Base-by-base conservation (phyloP, 2,329 filamentous ascomycete genomes). In the Ophidiomyces ophidiicola region DNA sequence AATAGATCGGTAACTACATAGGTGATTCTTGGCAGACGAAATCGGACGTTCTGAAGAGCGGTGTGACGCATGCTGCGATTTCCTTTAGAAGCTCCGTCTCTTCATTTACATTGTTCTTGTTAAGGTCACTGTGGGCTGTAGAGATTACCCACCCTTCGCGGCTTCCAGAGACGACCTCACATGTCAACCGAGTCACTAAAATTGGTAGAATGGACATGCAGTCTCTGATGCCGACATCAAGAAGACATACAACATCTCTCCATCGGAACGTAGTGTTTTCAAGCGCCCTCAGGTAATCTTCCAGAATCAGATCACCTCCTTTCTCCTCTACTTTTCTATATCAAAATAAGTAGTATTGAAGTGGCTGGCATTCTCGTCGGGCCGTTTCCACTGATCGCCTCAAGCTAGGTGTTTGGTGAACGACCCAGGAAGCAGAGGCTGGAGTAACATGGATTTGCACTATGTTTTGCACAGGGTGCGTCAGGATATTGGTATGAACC, bases 361-460 rank as follows among this genome's bases (percentile, higher is more conserved):
- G 19, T 35, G 2, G 32, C 32, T 19, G 32, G 32, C 19, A 19
- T 35, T 35, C 2, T 35, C 15, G 14, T 35, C 32, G 32, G 12
- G 2, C 2, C 32, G 7, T 35, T 35, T 17, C 32, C 32, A 2
- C 32, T 35, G 8, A 18, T 21, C 11, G 23, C 23, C 14, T 35
- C 32, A 10, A 21, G 14, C 19, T 14, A 19, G 14, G 32, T 3
- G 29, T 15, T 14, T 32, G 2, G 2, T 32, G 3, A 14, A 2
- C 29, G 29, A 32, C 3, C 29, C 29, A 8, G 29, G 29, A 8
- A 14, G 29, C 15, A 10, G 29, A 15, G 8, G 2, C 8, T 32
- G 29, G 29, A 11, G 8, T 17, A 15, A 17, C 2, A 15, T 8
- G 15, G 29, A 10, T 32, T 14, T 32, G 15, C 29, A 32, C 10